A percentile compares a stretch with the other conserved stretches of the same genome.
Conservation (phyloP, 805 yeast genomes). For the Candida awuae region DNA sequence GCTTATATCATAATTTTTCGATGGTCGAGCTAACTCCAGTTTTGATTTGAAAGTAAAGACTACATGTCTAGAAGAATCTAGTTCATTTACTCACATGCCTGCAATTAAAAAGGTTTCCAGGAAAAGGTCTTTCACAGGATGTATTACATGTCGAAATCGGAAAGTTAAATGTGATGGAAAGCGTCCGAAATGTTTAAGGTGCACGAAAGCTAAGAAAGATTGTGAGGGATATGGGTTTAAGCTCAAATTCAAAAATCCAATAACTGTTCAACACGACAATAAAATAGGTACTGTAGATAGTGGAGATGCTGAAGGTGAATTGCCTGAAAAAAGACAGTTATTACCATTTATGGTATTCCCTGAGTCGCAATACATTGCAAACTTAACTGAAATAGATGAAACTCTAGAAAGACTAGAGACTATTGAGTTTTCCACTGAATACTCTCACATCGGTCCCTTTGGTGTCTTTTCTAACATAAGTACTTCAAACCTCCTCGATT, state of each 20-base stretch:
- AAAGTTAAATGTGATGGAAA: constrained; percentile 47
- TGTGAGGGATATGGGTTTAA: constrained; percentile 46
- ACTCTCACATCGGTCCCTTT: constrained; percentile 27
- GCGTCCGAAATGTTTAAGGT: constrained; percentile 39
- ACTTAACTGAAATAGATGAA: constrained; percentile 33
- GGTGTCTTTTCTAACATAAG: constrained; percentile 8
- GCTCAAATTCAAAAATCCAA: constrained; percentile 39
- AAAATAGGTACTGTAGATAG: constrained; percentile 2
- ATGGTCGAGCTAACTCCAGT: too few relatives aligned
- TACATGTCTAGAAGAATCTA: too few relatives aligned
- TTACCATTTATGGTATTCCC: constrained; percentile 36
- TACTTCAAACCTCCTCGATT: neutral
- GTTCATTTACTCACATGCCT: too few relatives aligned
- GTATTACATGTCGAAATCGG: constrained; percentile 47
- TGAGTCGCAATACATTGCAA: constrained; percentile 26
- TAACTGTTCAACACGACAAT: constrained; percentile 29
- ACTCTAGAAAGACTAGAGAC: constrained; percentile 26
- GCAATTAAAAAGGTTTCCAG: too few relatives aligned
- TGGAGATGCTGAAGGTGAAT: constrained; percentile 9
- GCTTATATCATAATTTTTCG: constrained; percentile 7
- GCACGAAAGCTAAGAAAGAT: constrained; percentile 35
- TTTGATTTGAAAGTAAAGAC: too few relatives aligned
- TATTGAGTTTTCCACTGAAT: constrained; percentile 17
- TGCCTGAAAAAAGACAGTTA: constrained; percentile 30
- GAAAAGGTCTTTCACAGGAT: constrained; percentile 38